Evolutionary conservation across 495 filamentous ascomycete genomes (phyloP).

Genomic region (Lophiotrema nucula): DNA sequence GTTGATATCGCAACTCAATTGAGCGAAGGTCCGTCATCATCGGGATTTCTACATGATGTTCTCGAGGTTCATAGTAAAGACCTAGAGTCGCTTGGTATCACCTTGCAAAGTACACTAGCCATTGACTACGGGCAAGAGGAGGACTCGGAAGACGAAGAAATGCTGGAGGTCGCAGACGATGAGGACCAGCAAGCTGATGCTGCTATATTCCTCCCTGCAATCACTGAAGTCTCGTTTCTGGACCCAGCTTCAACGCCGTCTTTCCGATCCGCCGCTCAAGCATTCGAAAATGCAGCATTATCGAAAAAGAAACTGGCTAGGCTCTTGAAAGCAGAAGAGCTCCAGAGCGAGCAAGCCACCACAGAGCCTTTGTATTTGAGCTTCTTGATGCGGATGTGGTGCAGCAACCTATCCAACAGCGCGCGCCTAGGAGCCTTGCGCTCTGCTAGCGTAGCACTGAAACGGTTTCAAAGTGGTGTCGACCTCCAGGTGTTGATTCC

Average conservation of each 20-base stretch:
- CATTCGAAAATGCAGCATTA: conserved; percentile 8
- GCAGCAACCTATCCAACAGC: conserved; percentile 63
- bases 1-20: conserved; percentile 15
- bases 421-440: conserved; percentile 67
- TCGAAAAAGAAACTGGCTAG: conserved; percentile 47
- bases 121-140: not conserved
- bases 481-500: conserved; percentile 54
- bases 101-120: not conserved
- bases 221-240: conserved; percentile 16
- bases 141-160: conserved; percentile 24
- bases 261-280: conserved; percentile 2
- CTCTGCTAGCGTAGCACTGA: conserved; percentile 53
- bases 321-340: conserved; percentile 58
- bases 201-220: conserved; percentile 1
- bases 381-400: conserved; percentile 75
- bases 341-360: conserved; percentile 56
- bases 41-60: conserved; percentile 4
- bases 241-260: not conserved
- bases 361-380: conserved; percentile 67
- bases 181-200: not conserved
- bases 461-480: conserved; percentile 41
- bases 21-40: conserved; percentile 5
- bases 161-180: conserved; percentile 20
- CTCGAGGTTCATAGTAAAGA: not conserved
- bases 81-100: conserved; percentile 22